Percentiles rank a stretch among this genome's conserved stretches.
These are phyloP conservation scores for Sicyos baderoa DNA, from an alignment of 306 rosid genomes.

Conservation along the genomic window DNA sequence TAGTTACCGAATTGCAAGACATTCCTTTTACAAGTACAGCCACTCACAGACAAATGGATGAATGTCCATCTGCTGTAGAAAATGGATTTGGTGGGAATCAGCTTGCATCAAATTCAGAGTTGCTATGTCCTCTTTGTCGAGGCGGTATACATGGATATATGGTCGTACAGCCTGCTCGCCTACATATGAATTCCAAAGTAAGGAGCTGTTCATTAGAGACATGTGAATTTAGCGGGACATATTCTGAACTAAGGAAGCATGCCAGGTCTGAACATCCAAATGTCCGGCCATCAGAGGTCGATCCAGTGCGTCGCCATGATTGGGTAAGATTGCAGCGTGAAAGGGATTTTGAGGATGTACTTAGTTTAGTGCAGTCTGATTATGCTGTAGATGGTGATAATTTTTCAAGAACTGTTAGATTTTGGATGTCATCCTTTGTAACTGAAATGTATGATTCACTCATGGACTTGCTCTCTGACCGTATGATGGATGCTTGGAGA, in stretches of 20 bases:
- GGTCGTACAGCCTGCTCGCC: constrained; percentile 54
- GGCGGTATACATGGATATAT: constrained; percentile 65
- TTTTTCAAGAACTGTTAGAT: constrained; percentile 20
- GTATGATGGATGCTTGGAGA: constrained; percentile 26
- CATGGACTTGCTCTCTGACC: constrained; percentile 22
- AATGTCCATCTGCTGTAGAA: constrained; percentile 30
- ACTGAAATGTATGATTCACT: constrained; percentile 29
- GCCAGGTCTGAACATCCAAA: constrained; percentile 72
- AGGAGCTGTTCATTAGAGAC: constrained; percentile 72
- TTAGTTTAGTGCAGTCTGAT: constrained; percentile 44
- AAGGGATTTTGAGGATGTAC: constrained; percentile 46
- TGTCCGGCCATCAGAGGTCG: constrained; percentile 65
- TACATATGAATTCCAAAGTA: constrained; percentile 45
- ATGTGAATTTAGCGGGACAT: constrained; percentile 55
- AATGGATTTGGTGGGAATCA: constrained; percentile 30
- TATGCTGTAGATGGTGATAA: constrained; percentile 26
- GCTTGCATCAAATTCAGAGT: constrained; percentile 33
- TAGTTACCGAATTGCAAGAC: constrained; percentile 41
- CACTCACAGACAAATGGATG: constrained; percentile 30
- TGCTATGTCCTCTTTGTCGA: constrained; percentile 74
- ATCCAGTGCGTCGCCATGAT: constrained; percentile 41
- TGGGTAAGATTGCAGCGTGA: constrained; percentile 68
- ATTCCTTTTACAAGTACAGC: constrained; percentile 38
- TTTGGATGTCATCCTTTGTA: constrained; percentile 31
- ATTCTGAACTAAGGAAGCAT: constrained; percentile 69